phyloP scores from a whole-genome alignment of 164 flowering plant species.

The Buxus sempervirens region DNA sequence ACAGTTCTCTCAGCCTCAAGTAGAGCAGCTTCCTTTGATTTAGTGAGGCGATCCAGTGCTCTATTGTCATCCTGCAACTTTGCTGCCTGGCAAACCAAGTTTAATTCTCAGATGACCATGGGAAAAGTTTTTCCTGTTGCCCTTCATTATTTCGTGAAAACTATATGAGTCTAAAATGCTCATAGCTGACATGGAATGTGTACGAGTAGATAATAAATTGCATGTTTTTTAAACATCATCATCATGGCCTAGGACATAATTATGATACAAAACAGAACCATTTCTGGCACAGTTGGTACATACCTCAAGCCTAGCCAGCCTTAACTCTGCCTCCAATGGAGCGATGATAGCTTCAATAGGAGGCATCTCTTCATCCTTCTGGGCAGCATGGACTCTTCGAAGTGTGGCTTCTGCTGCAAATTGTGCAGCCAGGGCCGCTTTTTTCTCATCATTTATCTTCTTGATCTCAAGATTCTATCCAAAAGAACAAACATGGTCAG shows the following conservation, averaged over 20 bases:
- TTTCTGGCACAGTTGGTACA: background rate
- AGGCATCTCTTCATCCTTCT: slow-evolving; percentile 82
- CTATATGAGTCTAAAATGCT: background rate
- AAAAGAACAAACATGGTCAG: slow-evolving; percentile 5
- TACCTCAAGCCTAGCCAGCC: slow-evolving; percentile 65
- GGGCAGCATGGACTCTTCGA: slow-evolving; percentile 78
- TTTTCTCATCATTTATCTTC: slow-evolving; percentile 74
- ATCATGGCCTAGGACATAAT: background rate
- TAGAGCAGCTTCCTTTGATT: slow-evolving; percentile 74
- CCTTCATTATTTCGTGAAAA: background rate
- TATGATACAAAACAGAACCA: background rate
- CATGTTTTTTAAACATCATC: background rate
- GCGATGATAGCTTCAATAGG: slow-evolving; percentile 79
- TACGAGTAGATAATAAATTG: background rate
- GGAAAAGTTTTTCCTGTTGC: background rate
- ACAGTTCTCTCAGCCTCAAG: slow-evolving; percentile 71
- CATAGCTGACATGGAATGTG: background rate
- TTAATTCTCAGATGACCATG: background rate
- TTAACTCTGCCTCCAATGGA: slow-evolving; percentile 78
- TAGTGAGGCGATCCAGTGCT: slow-evolving; percentile 72
- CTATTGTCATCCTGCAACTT: slow-evolving; percentile 70
- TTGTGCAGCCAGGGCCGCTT: slow-evolving; percentile 66
- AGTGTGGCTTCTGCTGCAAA: slow-evolving; percentile 88
- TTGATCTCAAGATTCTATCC: slow-evolving; percentile 68
- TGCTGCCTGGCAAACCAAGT: slow-evolving; percentile 21